Evolutionary conservation across 2,329 filamentous ascomycete genomes (phyloP), one percentile per base, ranked within the genome.

Genomic region (Cercospora canescens): DNA sequence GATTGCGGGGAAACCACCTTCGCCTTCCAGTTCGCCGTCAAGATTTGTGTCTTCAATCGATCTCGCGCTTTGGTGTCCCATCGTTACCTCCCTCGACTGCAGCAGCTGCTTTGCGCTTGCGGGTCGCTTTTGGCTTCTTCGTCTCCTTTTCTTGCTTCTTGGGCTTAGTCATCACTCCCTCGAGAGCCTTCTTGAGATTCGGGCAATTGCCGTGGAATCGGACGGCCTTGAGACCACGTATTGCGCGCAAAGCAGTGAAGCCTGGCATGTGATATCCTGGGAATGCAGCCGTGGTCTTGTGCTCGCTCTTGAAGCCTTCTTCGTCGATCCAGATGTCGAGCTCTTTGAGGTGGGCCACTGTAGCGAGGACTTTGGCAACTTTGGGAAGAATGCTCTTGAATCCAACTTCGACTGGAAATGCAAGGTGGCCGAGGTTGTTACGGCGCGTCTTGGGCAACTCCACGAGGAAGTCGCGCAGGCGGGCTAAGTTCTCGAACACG

Each of bases 241-340:
- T 50, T 18, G 41, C 37, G n/a, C 59, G 60, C 24, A 68, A 37
- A 7, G 56, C 21, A 16, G 39, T 21, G 18, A 66, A 52, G 5
- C 66, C 63, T n/a, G 66, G 61, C 12, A 68, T 21, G 3, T 28
- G n/a, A 21, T 54, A 61, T 8, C 34, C 59, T 5, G 55, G 35
- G 8, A 45, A 30, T 4, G 50, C 41, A 21, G 52, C 50, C 24
- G 30, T 24, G 9, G 12, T 28, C 9, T 52, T 62, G 26, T 34
- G 35, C 6, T 24, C 18, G 14, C n/a, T 55, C 16, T 37, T 39
- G 60, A 57, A 68, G 6, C 52, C 6, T 8, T 21, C 12, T 41
- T 69, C 64, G 24, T 62, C 16, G 34, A 69, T 60, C 41, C 35
- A 57, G 39, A 68, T 59, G 16, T 68, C 66, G 12, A 68, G 39